Conservation (phyloP, 139 green algal species). For the Diplosphaera chodatii region DNA sequence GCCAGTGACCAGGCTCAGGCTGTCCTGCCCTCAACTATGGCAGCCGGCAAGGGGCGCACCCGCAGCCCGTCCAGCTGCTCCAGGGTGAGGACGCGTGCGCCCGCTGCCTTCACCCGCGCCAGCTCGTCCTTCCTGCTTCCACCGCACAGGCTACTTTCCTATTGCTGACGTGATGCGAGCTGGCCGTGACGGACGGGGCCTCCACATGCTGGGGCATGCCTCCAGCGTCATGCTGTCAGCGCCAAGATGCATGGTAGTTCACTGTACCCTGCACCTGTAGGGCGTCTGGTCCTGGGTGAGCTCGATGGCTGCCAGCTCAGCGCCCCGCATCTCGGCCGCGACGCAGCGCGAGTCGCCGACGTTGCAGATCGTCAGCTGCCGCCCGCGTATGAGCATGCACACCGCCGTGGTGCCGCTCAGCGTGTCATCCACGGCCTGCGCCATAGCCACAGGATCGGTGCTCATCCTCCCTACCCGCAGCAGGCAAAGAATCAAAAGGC, state of each 20-base stretch:
- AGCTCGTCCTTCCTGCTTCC: conserved; percentile 87
- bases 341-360: conserved; percentile 89
- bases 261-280: too few species aligned
- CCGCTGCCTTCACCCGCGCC: conserved; percentile 70
- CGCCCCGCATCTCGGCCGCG: conserved; percentile 54
- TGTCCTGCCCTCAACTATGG: too few species aligned
- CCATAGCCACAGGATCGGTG: too few species aligned
- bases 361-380: conserved; percentile 75
- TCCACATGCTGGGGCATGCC: too few species aligned
- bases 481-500: too few species aligned
- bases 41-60: conserved; percentile 20
- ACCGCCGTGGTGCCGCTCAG: conserved; percentile 86
- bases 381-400: conserved; percentile 52
- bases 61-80: conserved; percentile 87
- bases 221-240: too few species aligned
- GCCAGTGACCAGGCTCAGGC: too few species aligned
- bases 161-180: too few species aligned
- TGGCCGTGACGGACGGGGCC: too few species aligned
- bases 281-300: conserved; percentile 84
- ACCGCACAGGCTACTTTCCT: too few species aligned
- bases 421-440: conserved; percentile 52
- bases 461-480: too few species aligned
- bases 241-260: too few species aligned
- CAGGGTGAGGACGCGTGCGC: conserved; percentile 84
- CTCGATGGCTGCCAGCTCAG: conserved; percentile 33